Conservation (phyloP, 257 asterid species). For the Fraxinus cuspidata region DNA sequence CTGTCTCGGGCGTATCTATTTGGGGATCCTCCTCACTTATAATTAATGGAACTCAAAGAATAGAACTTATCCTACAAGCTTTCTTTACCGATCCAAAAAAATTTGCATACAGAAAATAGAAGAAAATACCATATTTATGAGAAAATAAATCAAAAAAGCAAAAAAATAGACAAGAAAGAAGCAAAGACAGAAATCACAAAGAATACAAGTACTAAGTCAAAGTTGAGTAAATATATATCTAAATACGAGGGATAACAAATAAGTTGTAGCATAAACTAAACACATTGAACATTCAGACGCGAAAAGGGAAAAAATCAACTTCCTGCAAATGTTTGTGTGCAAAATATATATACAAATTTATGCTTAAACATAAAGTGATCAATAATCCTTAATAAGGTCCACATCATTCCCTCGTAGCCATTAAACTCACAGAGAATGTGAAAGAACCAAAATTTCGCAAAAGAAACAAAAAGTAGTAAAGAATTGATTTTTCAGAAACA, state of each 20-base stretch:
- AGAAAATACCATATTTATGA: not conserved
- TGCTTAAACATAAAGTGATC: no score
- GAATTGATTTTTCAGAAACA: no score
- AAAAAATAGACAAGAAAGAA: not conserved
- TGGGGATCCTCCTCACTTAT: conserved; percentile 66
- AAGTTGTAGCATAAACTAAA: not conserved
- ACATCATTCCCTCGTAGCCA: no score
- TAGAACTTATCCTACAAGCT: not conserved
- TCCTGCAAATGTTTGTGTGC: no score
- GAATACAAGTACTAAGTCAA: not conserved
- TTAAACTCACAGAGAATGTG: no score
- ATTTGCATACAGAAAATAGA: not conserved
- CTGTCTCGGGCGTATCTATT: conserved; percentile 42
- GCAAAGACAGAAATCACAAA: no score
- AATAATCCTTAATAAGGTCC: no score
- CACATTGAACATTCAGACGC: no score
- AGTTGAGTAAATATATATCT: not conserved
- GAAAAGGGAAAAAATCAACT: no score
- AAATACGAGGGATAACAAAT: not conserved
- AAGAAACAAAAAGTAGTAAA: no score
- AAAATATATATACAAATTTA: no score
- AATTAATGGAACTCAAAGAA: conserved; percentile 21
- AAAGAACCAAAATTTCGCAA: no score
- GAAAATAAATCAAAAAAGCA: not conserved
- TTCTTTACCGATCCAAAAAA: conserved; percentile 8